Percentiles rank a stretch among this genome's conserved stretches.
phyloP scores from a whole-genome alignment of 495 filamentous ascomycete species.

The Gamarada debralockiae region DNA sequence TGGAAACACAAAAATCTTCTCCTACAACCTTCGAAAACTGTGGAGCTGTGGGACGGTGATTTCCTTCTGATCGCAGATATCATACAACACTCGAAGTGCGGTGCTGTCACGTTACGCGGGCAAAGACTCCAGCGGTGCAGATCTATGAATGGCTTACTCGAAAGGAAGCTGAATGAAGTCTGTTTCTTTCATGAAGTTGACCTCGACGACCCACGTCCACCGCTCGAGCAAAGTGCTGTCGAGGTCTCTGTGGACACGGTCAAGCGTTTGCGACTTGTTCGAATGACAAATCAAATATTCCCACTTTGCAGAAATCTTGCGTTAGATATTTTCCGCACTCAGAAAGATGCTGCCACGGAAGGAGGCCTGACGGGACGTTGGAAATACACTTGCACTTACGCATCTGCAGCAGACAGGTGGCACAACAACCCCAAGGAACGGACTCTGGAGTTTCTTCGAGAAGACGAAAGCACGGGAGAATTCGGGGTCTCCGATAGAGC shows the following conservation, averaged over 20 bases:
- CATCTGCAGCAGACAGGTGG: constrained; percentile 20
- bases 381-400: constrained; percentile 29
- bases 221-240: constrained; percentile 39
- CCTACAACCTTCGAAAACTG: constrained; percentile 27
- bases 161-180: constrained; percentile 48
- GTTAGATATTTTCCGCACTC: constrained; percentile 15
- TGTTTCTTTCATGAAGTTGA: constrained; percentile 45
- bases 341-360: constrained; percentile 22
- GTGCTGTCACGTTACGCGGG: constrained; percentile 35
- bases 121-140: constrained; percentile 33
- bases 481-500: constrained; percentile 15
- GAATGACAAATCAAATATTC: constrained; percentile 50
- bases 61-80: constrained; percentile 42
- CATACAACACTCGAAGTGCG: constrained; percentile 23
- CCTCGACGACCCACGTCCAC: constrained; percentile 33
- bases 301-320: constrained; percentile 12
- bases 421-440: constrained; percentile 24
- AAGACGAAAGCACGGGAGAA: constrained; percentile 18
- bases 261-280: constrained; percentile 34
- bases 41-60: constrained; percentile 20
- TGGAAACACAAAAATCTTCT: constrained; percentile 18
- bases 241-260: constrained; percentile 35
- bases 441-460: constrained; percentile 19
- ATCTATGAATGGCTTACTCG: constrained; percentile 36
- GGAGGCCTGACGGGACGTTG: constrained; percentile 28